phyloP scores from a whole-genome alignment of 1,284 basidiomycete species.

The Trichosporon ovoides region DNA sequence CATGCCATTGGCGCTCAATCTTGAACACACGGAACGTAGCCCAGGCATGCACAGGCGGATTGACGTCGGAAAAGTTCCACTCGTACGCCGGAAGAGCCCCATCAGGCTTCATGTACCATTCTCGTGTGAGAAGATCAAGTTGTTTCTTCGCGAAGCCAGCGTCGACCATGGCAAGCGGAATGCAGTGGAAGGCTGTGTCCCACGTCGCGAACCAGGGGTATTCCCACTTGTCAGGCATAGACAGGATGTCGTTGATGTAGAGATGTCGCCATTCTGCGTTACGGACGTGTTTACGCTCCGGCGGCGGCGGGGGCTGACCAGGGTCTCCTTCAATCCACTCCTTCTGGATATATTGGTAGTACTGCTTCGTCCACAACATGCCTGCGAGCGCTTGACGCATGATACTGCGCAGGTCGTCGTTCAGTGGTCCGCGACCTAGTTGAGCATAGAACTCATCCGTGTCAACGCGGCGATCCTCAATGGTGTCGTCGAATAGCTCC shows the following conservation, averaged over 20 bases:
- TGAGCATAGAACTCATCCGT: constrained; percentile 92
- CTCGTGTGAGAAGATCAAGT: constrained; percentile 87
- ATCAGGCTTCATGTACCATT: constrained; percentile 98
- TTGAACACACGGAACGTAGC: constrained; percentile 96
- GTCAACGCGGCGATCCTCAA: constrained; percentile 84
- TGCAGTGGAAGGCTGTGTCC: constrained; percentile 98
- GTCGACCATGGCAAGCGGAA: constrained; percentile 92
- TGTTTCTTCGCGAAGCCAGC: constrained; percentile 96
- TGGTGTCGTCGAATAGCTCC: constrained; percentile 75
- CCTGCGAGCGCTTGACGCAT: constrained; percentile 95
- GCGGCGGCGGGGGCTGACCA: constrained; percentile 87
- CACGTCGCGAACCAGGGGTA: constrained; percentile 91
- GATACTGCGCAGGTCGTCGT: constrained; percentile 88
- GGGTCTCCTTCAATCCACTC: constrained; percentile 95
- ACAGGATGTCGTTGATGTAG: constrained; percentile 89
- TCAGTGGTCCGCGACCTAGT: constrained; percentile 73
- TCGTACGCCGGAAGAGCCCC: constrained; percentile 97
- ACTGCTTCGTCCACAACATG: constrained; percentile 99
- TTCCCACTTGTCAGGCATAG: constrained; percentile 99
- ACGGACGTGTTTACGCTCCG: constrained; percentile 76
- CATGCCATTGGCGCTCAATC: constrained; percentile 91
- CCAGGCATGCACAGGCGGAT: constrained; percentile 97
- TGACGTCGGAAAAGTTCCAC: constrained; percentile 97
- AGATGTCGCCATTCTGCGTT: constrained; percentile 94
- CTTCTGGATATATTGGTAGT: constrained; percentile 91